Conservation (phyloP, 768 basidiomycete genomes). For the Russula abietina region DNA sequence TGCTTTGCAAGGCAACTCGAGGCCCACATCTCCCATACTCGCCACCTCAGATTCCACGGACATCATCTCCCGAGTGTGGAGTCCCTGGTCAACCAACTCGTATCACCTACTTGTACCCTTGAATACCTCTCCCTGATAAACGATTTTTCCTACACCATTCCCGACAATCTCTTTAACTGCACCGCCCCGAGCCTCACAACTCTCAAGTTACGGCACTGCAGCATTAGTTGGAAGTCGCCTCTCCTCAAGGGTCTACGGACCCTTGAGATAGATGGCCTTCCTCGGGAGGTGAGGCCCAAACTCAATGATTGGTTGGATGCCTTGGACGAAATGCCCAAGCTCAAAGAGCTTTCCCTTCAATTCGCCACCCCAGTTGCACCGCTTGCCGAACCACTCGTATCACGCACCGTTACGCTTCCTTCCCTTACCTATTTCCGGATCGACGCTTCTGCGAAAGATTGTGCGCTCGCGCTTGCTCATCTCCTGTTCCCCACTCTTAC, state of each 20-base stretch:
- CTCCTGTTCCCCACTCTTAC: constrained; percentile 5
- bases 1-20: not conserved
- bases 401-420: not conserved
- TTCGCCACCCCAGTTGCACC: not conserved
- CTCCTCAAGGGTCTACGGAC: constrained; percentile 5
- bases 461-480: not conserved
- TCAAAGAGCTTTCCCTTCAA: not conserved
- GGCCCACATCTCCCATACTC: constrained; percentile 3
- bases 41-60: not conserved
- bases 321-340: constrained; percentile 6
- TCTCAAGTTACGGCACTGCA: not conserved
- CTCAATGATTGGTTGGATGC: constrained; percentile 13
- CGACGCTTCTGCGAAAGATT: not conserved
- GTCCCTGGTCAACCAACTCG: not conserved
- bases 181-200: not conserved
- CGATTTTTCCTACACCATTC: not conserved
- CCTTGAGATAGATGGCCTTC: not conserved
- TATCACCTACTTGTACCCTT: not conserved
- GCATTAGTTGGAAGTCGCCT: constrained; percentile 7
- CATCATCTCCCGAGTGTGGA: not conserved
- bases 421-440: not conserved
- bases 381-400: too few species aligned
- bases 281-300: not conserved
- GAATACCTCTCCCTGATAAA: not conserved
- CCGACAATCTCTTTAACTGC: not conserved